Evolutionary conservation across 2,329 filamentous ascomycete species (phyloP), one percentile per base, ranked within the genome.

Genomic region (Acephala macrosclerotiorum): DNA sequence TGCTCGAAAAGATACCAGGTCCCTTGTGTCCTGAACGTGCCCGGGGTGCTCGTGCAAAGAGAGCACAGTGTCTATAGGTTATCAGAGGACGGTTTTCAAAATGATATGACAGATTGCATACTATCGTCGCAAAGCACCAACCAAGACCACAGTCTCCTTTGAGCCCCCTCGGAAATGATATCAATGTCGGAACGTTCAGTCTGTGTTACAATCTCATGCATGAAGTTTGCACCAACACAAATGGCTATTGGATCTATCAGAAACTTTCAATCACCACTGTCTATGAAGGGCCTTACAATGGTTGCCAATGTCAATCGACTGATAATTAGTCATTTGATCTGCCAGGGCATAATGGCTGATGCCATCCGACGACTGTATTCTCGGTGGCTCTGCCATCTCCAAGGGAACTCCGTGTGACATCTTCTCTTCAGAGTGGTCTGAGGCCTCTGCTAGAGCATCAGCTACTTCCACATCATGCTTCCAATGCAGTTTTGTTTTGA

Each of bases 301-400:
- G 18, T 83, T 79, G 0, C 90, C 91, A 75, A 89, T 86, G 72
- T 94, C 91, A 16, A 92, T 85, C 0, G 90, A 90, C 16, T 88
- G 89, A 76, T 91, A 94, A 75, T 93, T 91, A 82, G 90, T 90
- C n/a, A 92, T 89, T 62, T 89, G 85, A 68, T 91, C 84, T 6
- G 90, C 85, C 49, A 93, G 86, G 58, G 66, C 79, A 79, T 67
- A 83, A 71, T 68, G 79, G 71, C 65, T 80, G 49, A 70, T 64
- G 16, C 58, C 56, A 64, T 51, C 62, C 11, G 35, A 14, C 20
- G 57, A 12, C 22, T 29, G 36, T 35, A 22, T 20, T n/a, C 25
- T 53, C 14, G 49, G 49, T 1, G 49, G 25, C 12, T 53, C 49
- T 18, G 25, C 49, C 18, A 29, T 53, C 3, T 53, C 49, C 26